Evolutionary conservation across 1,284 basidiomycete genomes (phyloP), one percentile per base, ranked within the genome.

Genomic region (Papiliotrema terrestris): DNA sequence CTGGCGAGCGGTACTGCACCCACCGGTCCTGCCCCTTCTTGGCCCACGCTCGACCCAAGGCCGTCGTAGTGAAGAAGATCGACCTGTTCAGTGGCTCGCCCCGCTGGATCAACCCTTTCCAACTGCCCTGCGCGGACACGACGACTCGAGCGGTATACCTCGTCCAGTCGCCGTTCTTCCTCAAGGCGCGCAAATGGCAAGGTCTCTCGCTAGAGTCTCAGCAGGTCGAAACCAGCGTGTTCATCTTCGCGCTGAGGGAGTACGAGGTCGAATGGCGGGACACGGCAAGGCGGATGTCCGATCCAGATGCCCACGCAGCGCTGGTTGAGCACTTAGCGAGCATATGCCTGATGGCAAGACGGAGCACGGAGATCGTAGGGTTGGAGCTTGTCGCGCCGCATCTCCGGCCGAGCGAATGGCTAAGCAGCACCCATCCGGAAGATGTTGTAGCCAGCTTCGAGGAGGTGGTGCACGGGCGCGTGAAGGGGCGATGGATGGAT

Each of bases 221-320:
- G 19, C n/a, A 22, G 14, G 43, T 23, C 14, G 23, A 20, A 17
- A 22, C 20, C n/a, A 23, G 20, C 15, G 23, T 26, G 14, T 45
- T 45, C 25, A 45, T 45, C 25, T 45, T 45, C 19, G 43, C 43
- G 6, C 17, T 45, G 19, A 3, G 43, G 23, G 43, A 45, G 23
- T 45, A 45, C 25, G 43, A 45, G 43, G 43, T 45, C 17, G 43
- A 45, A 45, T 45, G 43, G 43, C 19, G 43, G 23, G 43, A 45
- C 23, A 45, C 43, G 15, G 43, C 43, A 15, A 3, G 43, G 23
- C 17, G 23, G 8, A 45, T 45, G 43, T 45, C 43, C 6, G 43
- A 45, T 20, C 15, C 4, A 17, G 43, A 45, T 17, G 20, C 43
- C 8, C 43, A 45, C 17, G 19, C 19, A 8, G 43, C 43, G 3